Percentiles rank a stretch among this genome's conserved stretches.
These are phyloP conservation scores for Styphnolobium japonicum DNA, from an alignment of 306 rosid species.

Conservation along the genomic window DNA sequence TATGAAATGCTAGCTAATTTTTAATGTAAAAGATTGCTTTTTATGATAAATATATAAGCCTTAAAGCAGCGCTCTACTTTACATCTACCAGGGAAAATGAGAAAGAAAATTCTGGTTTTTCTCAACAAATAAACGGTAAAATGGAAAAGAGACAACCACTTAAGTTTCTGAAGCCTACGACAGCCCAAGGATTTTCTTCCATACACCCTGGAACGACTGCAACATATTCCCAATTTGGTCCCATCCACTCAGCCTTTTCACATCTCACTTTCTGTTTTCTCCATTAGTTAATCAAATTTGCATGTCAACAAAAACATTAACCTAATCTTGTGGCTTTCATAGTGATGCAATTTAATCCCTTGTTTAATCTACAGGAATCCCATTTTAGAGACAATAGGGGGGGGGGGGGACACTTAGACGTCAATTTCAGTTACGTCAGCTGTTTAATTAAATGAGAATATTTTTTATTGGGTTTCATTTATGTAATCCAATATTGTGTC, in stretches of 20 bases:
- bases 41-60: not conserved
- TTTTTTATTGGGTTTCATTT: not conserved
- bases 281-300: not conserved
- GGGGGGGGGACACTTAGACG: not conserved
- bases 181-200: conserved; percentile 21
- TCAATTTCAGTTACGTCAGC: not conserved
- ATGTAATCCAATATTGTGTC: not conserved
- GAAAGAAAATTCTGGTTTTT: not conserved
- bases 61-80: not conserved
- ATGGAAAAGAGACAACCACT: not conserved
- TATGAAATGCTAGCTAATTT: not conserved
- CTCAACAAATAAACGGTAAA: not conserved
- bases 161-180: not conserved
- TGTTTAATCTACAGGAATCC: not conserved
- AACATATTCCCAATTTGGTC: not conserved
- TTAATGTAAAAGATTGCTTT: not conserved
- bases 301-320: not conserved
- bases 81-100: not conserved
- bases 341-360: not conserved
- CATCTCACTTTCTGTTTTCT: conserved; percentile 11
- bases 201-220: conserved; percentile 31
- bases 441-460: not conserved
- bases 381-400: not conserved
- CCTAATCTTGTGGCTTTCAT: not conserved
- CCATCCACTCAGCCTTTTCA: not conserved